Conservation (phyloP, 345 rosid genomes). For the Moricandia moricandioides region DNA sequence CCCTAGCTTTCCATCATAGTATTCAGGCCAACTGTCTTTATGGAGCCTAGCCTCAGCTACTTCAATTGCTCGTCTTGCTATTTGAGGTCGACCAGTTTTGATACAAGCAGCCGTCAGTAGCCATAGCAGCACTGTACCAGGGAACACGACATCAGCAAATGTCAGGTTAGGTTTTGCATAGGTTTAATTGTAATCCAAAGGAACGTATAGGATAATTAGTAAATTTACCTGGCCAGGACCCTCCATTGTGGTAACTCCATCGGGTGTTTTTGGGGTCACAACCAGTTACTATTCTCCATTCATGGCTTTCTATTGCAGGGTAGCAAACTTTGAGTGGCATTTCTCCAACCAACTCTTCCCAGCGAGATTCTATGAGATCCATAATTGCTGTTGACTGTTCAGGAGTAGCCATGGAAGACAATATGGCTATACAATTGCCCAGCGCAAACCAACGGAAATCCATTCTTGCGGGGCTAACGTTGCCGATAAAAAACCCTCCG, state of each 20-base stretch:
- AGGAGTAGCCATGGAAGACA: background rate
- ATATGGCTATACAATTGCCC: background rate
- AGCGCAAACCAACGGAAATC: background rate
- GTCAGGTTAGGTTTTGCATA: background rate
- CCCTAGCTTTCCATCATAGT: conserved; percentile 64
- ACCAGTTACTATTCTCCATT: background rate
- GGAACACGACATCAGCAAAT: background rate
- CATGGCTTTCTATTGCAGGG: background rate
- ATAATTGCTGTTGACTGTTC: background rate
- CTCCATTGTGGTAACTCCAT: background rate
- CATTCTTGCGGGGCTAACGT: background rate
- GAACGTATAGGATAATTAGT: background rate
- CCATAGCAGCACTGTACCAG: conserved; percentile 58
- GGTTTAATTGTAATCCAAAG: background rate
- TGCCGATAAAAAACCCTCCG: background rate
- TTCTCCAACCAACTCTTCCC: background rate
- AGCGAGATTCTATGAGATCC: background rate
- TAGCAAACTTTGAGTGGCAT: background rate
- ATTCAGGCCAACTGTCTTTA: conserved; percentile 67
- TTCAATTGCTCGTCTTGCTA: conserved; percentile 59
- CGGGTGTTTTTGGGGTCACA: background rate
- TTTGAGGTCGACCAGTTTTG: conserved; percentile 69
- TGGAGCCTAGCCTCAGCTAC: conserved; percentile 49
- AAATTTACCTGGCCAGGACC: background rate
- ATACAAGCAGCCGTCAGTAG: conserved; percentile 63